Evolutionary conservation across 345 rosid genomes (phyloP).

Genomic region (Linum tenue): DNA sequence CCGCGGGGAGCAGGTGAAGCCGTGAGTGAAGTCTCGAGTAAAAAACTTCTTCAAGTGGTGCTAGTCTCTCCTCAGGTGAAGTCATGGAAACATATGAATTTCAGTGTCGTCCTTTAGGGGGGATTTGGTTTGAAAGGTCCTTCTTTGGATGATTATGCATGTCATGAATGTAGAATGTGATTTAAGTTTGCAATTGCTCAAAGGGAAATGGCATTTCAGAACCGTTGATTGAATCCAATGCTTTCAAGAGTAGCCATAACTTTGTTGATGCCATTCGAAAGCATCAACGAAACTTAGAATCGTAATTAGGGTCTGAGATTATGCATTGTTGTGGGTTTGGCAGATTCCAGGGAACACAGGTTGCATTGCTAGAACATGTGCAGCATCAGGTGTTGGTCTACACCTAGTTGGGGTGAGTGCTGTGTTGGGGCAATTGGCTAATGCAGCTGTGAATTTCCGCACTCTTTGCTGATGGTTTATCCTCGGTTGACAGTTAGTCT

Average conservation of each 20-base stretch:
- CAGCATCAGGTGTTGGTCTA: conserved; percentile 75
- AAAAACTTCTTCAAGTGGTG: conserved; percentile 72
- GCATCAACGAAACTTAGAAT: background rate
- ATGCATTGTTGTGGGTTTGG: conserved; percentile 16
- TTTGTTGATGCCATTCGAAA: background rate
- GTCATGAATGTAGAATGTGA: too few species aligned
- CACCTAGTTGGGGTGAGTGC: conserved; percentile 69
- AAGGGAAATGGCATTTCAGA: background rate
- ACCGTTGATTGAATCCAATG: background rate
- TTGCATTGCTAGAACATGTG: conserved; percentile 97
- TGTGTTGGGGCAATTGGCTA: background rate
- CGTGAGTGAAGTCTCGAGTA: conserved; percentile 27
- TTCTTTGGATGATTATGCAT: too few species aligned
- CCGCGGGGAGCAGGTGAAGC: conserved; percentile 42
- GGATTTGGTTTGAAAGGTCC: too few species aligned
- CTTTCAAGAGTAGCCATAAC: too few species aligned
- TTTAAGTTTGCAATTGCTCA: background rate
- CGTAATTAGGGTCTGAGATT: too few species aligned
- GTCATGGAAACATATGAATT: background rate
- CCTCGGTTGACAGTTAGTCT: background rate
- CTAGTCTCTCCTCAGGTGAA: conserved; percentile 89
- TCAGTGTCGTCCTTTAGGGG: background rate
- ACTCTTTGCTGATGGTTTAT: background rate
- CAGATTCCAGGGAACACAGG: conserved; percentile 98
- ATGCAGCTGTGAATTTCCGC: background rate